These are phyloP conservation scores for Scolecobasidium constrictum DNA, from an alignment of 2,329 filamentous ascomycete species.

Conservation along the genomic window DNA sequence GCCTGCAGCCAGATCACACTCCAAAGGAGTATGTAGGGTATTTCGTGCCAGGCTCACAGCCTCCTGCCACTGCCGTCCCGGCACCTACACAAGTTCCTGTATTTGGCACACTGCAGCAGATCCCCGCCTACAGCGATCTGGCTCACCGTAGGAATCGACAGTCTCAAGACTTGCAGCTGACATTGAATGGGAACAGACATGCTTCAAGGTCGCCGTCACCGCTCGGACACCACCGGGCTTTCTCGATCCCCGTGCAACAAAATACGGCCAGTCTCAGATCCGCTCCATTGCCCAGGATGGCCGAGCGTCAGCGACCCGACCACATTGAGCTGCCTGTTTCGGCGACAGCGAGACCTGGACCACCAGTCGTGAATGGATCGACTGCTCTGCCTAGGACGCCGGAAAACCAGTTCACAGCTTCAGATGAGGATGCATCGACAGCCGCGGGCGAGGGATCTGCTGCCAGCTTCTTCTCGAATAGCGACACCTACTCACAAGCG, in stretches of 20 bases:
- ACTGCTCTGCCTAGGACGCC: conserved; percentile 12
- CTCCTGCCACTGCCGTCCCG: conserved; percentile 9
- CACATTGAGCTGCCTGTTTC: not conserved
- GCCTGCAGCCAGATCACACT: conserved; percentile 21
- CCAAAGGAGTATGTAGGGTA: conserved; percentile 42
- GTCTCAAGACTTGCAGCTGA: conserved; percentile 5
- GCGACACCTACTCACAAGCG: not conserved
- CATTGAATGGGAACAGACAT: conserved; percentile 6
- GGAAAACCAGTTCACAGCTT: not conserved
- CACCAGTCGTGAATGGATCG: conserved; percentile 29
- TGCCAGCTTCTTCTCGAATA: not conserved
- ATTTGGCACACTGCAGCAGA: conserved; percentile 18
- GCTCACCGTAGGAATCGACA: conserved; percentile 30
- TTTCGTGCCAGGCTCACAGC: conserved; percentile 33
- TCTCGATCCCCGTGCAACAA: conserved; percentile 18
- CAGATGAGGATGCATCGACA: not conserved
- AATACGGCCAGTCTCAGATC: not conserved
- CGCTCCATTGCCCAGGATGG: not conserved
- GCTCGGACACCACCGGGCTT: conserved; percentile 30
- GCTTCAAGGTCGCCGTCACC: conserved; percentile 36
- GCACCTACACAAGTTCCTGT: conserved; percentile 3
- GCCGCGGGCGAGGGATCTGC: conserved; percentile 3
- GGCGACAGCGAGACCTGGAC: conserved; percentile 18
- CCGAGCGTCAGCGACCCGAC: not conserved
- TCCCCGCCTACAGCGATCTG: conserved; percentile 28